Conservation (phyloP, 225 moss, liverwort and hornwort species). For the Pleurozium schreberi region DNA sequence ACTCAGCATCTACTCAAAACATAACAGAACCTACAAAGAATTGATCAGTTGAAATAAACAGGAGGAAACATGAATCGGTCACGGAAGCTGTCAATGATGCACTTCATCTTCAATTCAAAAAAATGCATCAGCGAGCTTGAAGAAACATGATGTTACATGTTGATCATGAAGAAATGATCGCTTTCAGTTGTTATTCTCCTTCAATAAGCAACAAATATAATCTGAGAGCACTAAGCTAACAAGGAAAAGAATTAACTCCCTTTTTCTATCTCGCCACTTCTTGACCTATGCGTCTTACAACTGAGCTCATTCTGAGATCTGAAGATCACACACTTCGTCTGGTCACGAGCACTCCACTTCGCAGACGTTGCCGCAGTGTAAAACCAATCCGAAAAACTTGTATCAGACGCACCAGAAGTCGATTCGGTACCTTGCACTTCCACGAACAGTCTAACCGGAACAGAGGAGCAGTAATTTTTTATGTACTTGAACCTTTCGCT, state of each 20-base stretch:
- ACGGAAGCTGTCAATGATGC: background rate
- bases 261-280: background rate
- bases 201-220: background rate
- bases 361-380: conserved; percentile 18
- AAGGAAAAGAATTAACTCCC: background rate
- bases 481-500: background rate
- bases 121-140: background rate
- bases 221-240: background rate
- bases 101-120: background rate
- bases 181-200: background rate
- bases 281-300: background rate
- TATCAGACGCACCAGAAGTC: background rate
- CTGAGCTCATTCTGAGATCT: conserved; percentile 12
- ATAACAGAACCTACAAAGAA: background rate
- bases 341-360: conserved; percentile 44
- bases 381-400: background rate
- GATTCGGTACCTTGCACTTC: background rate
- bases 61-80: background rate
- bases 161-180: background rate
- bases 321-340: conserved; percentile 12
- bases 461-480: background rate
- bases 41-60: background rate
- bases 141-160: background rate
- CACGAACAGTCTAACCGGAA: background rate
- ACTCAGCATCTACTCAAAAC: background rate